phyloP scores from a whole-genome alignment of 208 protist genomes.

The Blastocrithidia nonstop region DNA sequence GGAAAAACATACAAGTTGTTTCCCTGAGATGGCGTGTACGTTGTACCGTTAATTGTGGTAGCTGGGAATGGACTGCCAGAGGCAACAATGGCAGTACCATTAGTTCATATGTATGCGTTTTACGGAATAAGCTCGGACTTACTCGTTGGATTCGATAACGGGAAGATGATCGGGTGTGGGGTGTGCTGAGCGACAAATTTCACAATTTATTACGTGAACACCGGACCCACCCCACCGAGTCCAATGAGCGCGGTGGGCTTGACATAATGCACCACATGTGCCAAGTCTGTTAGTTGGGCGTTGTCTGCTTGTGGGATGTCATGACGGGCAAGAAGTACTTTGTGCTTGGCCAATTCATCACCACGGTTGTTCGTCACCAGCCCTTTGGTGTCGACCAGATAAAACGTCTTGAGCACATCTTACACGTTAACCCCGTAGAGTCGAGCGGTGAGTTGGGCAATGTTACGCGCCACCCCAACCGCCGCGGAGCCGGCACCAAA shows the following conservation, averaged over 20 bases:
- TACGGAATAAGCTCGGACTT: constrained; percentile 86
- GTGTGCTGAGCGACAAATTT: constrained; percentile 51
- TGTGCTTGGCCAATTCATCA: constrained; percentile 75
- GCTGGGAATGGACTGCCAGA: constrained; percentile 91
- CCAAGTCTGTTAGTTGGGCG: constrained; percentile 27
- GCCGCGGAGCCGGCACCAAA: constrained; percentile 90
- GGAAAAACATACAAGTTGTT: constrained; percentile 97
- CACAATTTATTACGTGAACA: constrained; percentile 92
- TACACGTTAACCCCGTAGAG: constrained; percentile 44
- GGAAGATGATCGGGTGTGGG: constrained; percentile 91
- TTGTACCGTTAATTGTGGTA: constrained; percentile 74
- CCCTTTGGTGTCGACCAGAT: constrained; percentile 86
- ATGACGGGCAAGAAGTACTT: constrained; percentile 73
- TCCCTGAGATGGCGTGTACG: constrained; percentile 82
- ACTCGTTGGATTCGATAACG: constrained; percentile 90
- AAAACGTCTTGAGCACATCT: constrained; percentile 77
- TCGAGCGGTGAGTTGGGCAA: constrained; percentile 58
- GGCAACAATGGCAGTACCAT: constrained; percentile 90
- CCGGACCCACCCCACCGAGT: constrained; percentile 77
- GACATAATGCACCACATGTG: constrained; percentile 68
- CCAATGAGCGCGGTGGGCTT: constrained; percentile 93
- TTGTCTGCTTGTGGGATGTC: constrained; percentile 59
- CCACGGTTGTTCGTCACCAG: constrained; percentile 73
- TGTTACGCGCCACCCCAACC: constrained; percentile 89
- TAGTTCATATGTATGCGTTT: constrained; percentile 86